These are phyloP conservation scores for Prunus salicina DNA, from an alignment of 306 rosid genomes.

Conservation along the genomic window DNA sequence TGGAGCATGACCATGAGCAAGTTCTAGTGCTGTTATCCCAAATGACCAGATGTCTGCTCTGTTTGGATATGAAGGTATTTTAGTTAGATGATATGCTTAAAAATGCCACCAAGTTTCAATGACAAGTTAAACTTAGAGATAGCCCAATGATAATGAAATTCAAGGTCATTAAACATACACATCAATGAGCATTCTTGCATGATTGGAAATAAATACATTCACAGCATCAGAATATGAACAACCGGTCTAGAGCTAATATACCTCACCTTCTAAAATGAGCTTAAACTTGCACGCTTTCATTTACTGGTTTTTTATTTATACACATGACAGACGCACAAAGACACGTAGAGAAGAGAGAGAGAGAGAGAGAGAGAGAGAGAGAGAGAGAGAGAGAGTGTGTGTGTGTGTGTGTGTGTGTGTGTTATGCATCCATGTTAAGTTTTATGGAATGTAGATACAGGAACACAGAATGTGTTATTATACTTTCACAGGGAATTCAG, in stretches of 20 bases:
- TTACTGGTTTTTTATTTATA: neutral
- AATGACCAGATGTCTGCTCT: conserved; percentile 97
- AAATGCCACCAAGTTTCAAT: neutral
- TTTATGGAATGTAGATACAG: neutral
- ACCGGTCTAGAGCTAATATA: neutral
- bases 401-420: neutral
- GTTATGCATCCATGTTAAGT: neutral
- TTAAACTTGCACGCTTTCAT: neutral
- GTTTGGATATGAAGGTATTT: conserved; percentile 21
- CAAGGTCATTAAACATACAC: neutral
- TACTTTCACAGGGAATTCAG: neutral
- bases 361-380: too few relatives aligned
- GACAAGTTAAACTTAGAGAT: neutral
- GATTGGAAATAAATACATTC: neutral
- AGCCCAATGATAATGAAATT: neutral
- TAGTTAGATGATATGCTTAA: neutral
- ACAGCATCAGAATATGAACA: neutral
- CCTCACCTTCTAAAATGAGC: neutral
- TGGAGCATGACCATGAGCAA: conserved; percentile 98
- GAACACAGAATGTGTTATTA: neutral
- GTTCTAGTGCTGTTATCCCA: conserved; percentile 96
- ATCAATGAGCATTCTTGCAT: neutral
- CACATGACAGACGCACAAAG: neutral
- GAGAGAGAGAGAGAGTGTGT: neutral
- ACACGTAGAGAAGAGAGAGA: neutral